Evolutionary conservation across 148 eudicot species (phyloP).

Genomic region (Vaccinium corymbosum): DNA sequence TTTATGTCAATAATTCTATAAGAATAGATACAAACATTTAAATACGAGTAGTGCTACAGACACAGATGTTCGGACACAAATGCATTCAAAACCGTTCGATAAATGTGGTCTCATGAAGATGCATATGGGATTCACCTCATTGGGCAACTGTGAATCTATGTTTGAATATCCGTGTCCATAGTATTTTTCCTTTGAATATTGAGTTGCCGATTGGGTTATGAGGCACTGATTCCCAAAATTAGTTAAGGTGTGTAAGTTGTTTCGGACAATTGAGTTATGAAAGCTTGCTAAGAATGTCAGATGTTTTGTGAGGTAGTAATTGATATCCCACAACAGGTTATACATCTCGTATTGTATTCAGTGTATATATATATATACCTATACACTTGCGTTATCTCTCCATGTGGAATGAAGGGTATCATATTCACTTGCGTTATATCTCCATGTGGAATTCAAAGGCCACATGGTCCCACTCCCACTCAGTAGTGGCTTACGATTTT

Average conservation of each 20-base stretch:
- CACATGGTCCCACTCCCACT: too few relatives aligned
- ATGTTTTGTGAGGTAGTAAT: not conserved
- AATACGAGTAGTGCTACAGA: not conserved
- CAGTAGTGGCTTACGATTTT: too few relatives aligned
- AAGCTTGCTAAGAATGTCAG: not conserved
- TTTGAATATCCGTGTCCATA: not conserved
- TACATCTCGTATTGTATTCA: not conserved
- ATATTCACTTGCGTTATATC: too few relatives aligned
- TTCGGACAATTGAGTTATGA: too few relatives aligned
- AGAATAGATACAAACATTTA: not conserved
- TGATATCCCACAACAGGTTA: not conserved
- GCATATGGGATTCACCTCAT: not conserved
- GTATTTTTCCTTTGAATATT: not conserved
- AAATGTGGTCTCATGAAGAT: not conserved
- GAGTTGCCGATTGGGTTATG: not conserved
- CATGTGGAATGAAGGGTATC: too few relatives aligned
- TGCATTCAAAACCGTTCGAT: not conserved
- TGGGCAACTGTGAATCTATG: not conserved
- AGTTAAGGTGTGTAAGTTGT: too few relatives aligned
- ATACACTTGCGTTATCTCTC: too few relatives aligned
- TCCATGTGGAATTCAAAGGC: too few relatives aligned
- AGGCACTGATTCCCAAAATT: not conserved
- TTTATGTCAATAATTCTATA: not conserved
- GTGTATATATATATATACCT: too few relatives aligned
- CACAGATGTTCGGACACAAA: not conserved